Conservation (phyloP, 352 stramenopile genomes). For the Pythium utonaiense region DNA sequence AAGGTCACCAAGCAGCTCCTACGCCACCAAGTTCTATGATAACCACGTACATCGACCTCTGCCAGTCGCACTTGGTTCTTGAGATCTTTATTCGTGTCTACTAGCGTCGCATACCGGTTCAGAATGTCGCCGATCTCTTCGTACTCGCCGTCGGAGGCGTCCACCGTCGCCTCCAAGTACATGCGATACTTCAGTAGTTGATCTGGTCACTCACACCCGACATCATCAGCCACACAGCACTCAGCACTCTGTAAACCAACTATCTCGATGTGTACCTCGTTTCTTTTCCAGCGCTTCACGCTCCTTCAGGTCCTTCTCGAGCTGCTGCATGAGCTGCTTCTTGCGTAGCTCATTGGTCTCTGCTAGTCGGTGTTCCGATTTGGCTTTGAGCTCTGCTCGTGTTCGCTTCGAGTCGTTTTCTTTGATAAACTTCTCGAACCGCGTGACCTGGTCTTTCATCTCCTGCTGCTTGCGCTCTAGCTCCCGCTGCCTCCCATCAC, state of each 20-base stretch:
- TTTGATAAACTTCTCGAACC: constrained; percentile 94
- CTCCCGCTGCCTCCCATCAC: constrained; percentile 71
- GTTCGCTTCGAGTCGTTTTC: constrained; percentile 91
- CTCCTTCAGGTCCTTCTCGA: constrained; percentile 69
- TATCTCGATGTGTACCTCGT: constrained; percentile 28
- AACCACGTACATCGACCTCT: constrained; percentile 45
- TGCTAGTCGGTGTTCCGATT: constrained; percentile 70
- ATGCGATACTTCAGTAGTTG: constrained; percentile 80
- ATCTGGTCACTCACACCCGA: constrained; percentile 22
- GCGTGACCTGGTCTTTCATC: constrained; percentile 89
- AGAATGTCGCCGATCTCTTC: constrained; percentile 85
- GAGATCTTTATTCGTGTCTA: constrained; percentile 87
- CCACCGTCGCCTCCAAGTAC: constrained; percentile 82
- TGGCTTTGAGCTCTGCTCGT: constrained; percentile 85
- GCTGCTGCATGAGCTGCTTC: constrained; percentile 60
- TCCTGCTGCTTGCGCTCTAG: constrained; percentile 87
- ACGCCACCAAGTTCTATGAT: background rate
- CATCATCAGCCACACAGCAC: background rate
- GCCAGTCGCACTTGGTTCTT: constrained; percentile 62
- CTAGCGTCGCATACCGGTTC: constrained; percentile 80
- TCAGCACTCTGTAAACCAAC: no score
- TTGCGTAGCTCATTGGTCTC: constrained; percentile 81
- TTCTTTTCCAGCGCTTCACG: constrained; percentile 73
- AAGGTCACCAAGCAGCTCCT: background rate
- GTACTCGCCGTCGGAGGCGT: constrained; percentile 79